Conservation (phyloP, 805 yeast species). For the Kuraishia capsulata region DNA sequence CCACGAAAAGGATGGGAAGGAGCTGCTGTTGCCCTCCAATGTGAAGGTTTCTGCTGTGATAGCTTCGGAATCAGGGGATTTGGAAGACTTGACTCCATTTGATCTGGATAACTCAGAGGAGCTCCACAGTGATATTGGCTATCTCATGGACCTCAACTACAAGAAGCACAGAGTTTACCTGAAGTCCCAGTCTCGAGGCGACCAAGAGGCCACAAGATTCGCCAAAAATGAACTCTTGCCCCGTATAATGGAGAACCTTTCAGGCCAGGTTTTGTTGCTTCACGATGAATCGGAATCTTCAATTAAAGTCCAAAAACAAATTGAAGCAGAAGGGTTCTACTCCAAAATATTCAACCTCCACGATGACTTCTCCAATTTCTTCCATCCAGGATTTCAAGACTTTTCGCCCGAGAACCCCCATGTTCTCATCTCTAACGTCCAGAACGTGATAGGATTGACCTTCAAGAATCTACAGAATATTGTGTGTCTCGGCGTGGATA, state of each 20-base stretch:
- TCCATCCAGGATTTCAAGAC: conserved; percentile 8
- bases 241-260: not conserved
- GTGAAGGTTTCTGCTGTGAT: not conserved
- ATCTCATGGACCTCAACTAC: not conserved
- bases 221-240: not conserved
- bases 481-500: conserved; percentile 22
- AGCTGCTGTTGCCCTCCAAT: not conserved
- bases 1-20: not conserved
- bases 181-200: not conserved
- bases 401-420: conserved; percentile 10
- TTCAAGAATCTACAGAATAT: conserved; percentile 16
- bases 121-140: not conserved
- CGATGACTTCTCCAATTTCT: conserved; percentile 5
- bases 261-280: not conserved
- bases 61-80: not conserved
- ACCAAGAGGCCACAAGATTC: too few species aligned
- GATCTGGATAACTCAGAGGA: not conserved
- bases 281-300: conserved; percentile 1
- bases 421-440: conserved; percentile 14
- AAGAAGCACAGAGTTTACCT: not conserved
- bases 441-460: conserved; percentile 16
- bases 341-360: not conserved
- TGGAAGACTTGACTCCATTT: not conserved
- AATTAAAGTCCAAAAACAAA: not conserved
- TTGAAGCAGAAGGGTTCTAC: not conserved